Evolutionary conservation across 2,329 filamentous ascomycete species (phyloP), one percentile per base, ranked within the genome.

Genomic region (Arthrobotrys sphaeroides): DNA sequence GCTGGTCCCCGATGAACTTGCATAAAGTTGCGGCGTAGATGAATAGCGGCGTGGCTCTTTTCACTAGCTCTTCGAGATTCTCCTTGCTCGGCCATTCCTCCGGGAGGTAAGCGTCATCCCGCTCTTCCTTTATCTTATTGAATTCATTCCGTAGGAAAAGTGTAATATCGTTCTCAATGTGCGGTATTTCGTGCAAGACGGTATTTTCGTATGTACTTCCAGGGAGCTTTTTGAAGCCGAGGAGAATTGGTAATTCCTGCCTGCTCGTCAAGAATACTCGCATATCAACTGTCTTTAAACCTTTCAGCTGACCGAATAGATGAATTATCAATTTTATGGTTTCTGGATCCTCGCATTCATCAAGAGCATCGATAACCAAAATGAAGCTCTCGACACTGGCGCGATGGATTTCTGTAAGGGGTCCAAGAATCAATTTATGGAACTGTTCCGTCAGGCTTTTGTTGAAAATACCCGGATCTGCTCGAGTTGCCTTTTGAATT

Each of bases 381-480:
- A 76, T 40, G 16, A 73, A 16, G n/a, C 28, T 13, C n/a, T 16
- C 10, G 18, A 31, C 66, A 33, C 43, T 42, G 12, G 42, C 24
- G 9, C n/a, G 24, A 13, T 62, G 42, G 26, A 78, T 22, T 31
- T 65, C 70, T 40, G 60, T 61, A 1, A 85, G 68, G 0, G 84
- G 84, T 6, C 82, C 24, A 0, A 82, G 43, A 45, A 85, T 78
- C 0, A 85, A 82, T 59, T 81, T 81, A 0, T 83, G 78, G 70
- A 84, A 85, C 38, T 85, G 84, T 18, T 84, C 79, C 24, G 62
- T 74, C 2, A 82, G 47, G n/a, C 75, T 13, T 43, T 82, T 82
- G 3, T 5, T 61, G 16, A 26, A 24, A 16, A 68, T 68, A 47
- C 47, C 31, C 1, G 62, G 62, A 18, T 67, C 20, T 4, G 18